Evolutionary conservation across 2,329 filamentous ascomycete species (phyloP), one percentile per base, ranked within the genome.

Genomic region (Sordariomycetes sp.): DNA sequence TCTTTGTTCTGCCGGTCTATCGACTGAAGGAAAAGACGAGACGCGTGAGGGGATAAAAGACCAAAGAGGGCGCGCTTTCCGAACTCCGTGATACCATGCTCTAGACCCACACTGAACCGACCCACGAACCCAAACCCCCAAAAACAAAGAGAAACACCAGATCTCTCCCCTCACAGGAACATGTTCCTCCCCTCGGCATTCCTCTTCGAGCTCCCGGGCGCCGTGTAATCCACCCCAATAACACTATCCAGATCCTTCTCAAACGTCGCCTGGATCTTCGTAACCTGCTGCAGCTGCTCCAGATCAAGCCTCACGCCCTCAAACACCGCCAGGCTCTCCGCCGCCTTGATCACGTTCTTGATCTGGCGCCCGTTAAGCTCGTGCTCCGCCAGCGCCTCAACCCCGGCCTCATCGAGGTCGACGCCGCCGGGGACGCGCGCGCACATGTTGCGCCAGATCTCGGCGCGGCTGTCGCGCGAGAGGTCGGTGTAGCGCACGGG

Each of bases 361-460:
- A 95, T 96, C 81, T 92, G 77, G n/a, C 79, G 74, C 12, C 79
- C 79, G 60, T 82, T 82, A 59, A 82, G 76, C 40, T 85, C 83
- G 66, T 87, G 82, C 56, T 84, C 80, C 1, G 87, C 82, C 22
- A 96, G 74, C 3, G 88, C 83, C 2, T 74, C 77, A 66, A 91
- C 87, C 0, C 76, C 71, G 63, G 83, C 80, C 1, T 81, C 76
- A 61, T 81, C 75, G 18, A 84, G 71, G 54, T 81, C 82, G 59
- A 88, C 85, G 51, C 85, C 79, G 18, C 81, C 76, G 37, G 80
- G 79, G 3, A 93, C 89, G 40, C 85, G 82, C 59, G 87, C 83
- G 43, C 96, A 76, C 71, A 96, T 95, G 72, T 90, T 86, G 71
- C 86, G 85, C 83, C 93, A 96, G 53, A 96, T 88, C 60, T 83